Evolutionary conservation across 768 basidiomycete genomes (phyloP).

Genomic region (Amylocystis lapponica): DNA sequence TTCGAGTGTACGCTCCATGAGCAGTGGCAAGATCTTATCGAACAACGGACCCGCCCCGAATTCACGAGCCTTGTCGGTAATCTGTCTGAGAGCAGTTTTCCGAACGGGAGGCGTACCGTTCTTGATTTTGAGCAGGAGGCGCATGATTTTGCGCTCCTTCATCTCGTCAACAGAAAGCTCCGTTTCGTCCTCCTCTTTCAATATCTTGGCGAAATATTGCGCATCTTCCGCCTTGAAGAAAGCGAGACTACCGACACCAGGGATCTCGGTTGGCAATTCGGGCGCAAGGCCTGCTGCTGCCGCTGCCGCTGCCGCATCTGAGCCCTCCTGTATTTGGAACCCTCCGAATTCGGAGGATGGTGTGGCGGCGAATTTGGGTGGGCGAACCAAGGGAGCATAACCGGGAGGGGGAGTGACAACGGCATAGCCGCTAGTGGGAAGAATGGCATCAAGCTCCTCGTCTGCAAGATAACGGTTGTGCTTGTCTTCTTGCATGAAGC

Average conservation of each 20-base stretch:
- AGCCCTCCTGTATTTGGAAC: slow-evolving; percentile 95
- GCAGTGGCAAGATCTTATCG: slow-evolving; percentile 95
- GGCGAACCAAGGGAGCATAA: slow-evolving; percentile 72
- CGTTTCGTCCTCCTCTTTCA: slow-evolving; percentile 93
- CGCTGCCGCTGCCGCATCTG: slow-evolving; percentile 81
- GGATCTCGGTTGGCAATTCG: slow-evolving; percentile 95
- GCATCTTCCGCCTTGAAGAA: slow-evolving; percentile 99
- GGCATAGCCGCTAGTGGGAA: slow-evolving; percentile 81
- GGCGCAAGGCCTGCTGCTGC: slow-evolving; percentile 90
- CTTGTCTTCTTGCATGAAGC: slow-evolving; percentile 85
- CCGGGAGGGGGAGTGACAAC: slow-evolving; percentile 93
- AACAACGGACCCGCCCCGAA: slow-evolving; percentile 97
- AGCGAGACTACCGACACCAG: slow-evolving; percentile 92
- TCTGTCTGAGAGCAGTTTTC: slow-evolving; percentile 95
- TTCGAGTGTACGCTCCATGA: slow-evolving; percentile 97
- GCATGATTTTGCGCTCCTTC: slow-evolving; percentile 99
- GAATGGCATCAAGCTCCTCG: slow-evolving; percentile 89
- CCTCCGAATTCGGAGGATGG: slow-evolving; percentile 61
- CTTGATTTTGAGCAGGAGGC: slow-evolving; percentile 95
- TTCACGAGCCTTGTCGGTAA: slow-evolving; percentile 98
- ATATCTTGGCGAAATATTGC: slow-evolving; percentile 94
- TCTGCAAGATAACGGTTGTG: slow-evolving; percentile 95
- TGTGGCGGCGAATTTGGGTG: slow-evolving; percentile 46
- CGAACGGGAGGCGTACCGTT: slow-evolving; percentile 98
- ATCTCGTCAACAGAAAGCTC: slow-evolving; percentile 93